Base-by-base conservation (phyloP, 768 basidiomycete species). In the Hydnum rufescens region DNA sequence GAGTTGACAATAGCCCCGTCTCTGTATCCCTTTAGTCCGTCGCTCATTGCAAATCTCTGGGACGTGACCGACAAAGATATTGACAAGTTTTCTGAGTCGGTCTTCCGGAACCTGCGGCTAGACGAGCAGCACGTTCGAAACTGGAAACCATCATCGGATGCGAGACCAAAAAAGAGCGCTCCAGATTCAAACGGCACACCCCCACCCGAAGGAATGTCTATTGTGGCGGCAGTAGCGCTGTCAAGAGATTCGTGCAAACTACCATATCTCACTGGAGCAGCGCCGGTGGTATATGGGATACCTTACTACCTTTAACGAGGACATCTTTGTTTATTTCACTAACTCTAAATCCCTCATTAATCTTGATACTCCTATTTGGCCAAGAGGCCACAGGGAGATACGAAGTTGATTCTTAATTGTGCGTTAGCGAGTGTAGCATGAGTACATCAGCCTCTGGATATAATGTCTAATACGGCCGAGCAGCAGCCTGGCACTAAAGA, bases 21-120 rank as follows among this genome's bases (percentile, higher is more conserved):
- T n/a, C 44, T 1, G 44, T 36, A 51, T 54, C 4, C 51, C 55
- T 4, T 5, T 57, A 90, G 93, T 56, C 93, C 95, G 18, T 82
- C 89, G 1, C 71, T 97, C 30, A 77, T 96, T 8, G 95, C 87
- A 0, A 96, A 93, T 60, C 68, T 97, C 3, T 99, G 95, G 95
- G 95, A 97, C 60, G 95, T 97, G 4, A 97, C 93, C 0, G 95
- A 99, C 68, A 75, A 80, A 44, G 95, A 99, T 61, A 93, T 97
- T 59, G 93, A 99, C 70, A 84, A 84, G 58, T 78, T 95, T 57
- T 82, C 90, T 2, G 76, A 81, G 56, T 69, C 79, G 0, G 89
- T 95, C 16, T 81, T 95, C 59, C 77, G 80, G 57, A 74, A 77
- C 57, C 64, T 93, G 26, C 67, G 68, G 1, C 67, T 96, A 42